Conservation (phyloP, 768 basidiomycete genomes). For the Rhizopogon vesiculosus region DNA sequence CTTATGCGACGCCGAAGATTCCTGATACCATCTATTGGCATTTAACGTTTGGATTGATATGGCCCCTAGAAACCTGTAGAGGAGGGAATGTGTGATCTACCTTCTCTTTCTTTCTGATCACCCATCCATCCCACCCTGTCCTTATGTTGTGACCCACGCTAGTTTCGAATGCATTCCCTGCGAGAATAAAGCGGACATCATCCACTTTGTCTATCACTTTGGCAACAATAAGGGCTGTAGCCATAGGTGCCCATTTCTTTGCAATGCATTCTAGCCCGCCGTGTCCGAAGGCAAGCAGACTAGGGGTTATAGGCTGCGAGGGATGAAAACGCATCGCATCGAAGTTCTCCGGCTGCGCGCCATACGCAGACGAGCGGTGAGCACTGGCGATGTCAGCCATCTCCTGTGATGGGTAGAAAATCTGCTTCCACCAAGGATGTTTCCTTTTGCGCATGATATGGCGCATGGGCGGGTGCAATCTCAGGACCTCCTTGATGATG, state of each 20-base stretch:
- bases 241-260: constrained; percentile 44
- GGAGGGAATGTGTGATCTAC: not conserved
- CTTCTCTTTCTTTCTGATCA: constrained; percentile 2
- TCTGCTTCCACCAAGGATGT: constrained; percentile 11
- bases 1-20: not conserved
- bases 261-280: constrained; percentile 36
- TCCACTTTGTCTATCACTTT: constrained; percentile 34
- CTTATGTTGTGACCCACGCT: constrained; percentile 24
- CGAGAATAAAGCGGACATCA: constrained; percentile 21
- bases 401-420: constrained; percentile 10
- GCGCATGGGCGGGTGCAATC: constrained; percentile 22
- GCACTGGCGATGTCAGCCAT: constrained; percentile 19
- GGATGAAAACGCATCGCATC: constrained; percentile 39
- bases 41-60: not conserved
- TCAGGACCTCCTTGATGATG: constrained; percentile 24
- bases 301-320: constrained; percentile 15
- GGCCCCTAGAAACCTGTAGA: not conserved
- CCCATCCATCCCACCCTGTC: constrained; percentile 45
- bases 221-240: constrained; percentile 43
- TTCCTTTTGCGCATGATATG: constrained; percentile 5
- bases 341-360: constrained; percentile 36
- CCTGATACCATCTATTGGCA: not conserved
- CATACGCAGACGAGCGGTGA: constrained; percentile 9
- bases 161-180: not conserved
- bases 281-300: constrained; percentile 41